These are phyloP conservation scores for Kalanchoe fedtschenkoi DNA, from an alignment of 164 flowering plant species.

Conservation along the genomic window DNA sequence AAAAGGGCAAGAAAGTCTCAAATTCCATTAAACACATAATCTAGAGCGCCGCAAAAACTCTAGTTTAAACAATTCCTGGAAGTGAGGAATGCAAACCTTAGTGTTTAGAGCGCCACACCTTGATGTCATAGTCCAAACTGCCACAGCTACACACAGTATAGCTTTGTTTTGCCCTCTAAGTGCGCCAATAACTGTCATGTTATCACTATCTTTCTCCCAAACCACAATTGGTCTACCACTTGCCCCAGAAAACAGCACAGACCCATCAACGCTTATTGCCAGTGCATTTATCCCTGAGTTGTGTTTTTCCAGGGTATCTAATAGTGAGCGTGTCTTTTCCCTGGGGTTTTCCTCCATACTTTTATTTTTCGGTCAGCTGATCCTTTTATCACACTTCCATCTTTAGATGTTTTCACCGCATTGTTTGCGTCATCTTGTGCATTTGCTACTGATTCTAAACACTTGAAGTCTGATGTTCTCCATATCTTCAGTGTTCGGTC, in stretches of 20 bases:
- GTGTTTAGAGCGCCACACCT: no score
- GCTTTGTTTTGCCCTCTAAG: constrained; percentile 67
- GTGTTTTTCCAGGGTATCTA: constrained; percentile 53
- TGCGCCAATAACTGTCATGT: constrained; percentile 43
- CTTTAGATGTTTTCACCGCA: constrained; percentile 42
- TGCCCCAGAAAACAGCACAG: constrained; percentile 62
- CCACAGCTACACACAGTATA: constrained; percentile 63
- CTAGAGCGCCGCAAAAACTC: neutral
- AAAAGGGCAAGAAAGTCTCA: neutral
- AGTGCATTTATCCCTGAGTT: constrained; percentile 71
- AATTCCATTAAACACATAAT: neutral
- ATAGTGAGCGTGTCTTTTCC: constrained; percentile 42
- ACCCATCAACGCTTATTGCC: constrained; percentile 47
- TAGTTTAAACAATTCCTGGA: constrained; percentile 3
- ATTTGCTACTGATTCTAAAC: constrained; percentile 56
- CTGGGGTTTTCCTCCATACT: constrained; percentile 52
- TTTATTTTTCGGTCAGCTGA: constrained; percentile 81
- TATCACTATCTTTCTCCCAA: constrained; percentile 41
- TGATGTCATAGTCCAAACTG: constrained; percentile 70
- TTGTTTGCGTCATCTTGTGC: constrained; percentile 93
- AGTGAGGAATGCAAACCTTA: constrained; percentile 29
- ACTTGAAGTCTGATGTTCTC: constrained; percentile 58
- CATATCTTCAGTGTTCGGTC: constrained; percentile 77
- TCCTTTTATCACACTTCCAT: constrained; percentile 70
- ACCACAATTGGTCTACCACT: constrained; percentile 64